These are phyloP conservation scores for Thelonectria discophora DNA, from an alignment of 2,329 filamentous ascomycete genomes.

Conservation along the genomic window DNA sequence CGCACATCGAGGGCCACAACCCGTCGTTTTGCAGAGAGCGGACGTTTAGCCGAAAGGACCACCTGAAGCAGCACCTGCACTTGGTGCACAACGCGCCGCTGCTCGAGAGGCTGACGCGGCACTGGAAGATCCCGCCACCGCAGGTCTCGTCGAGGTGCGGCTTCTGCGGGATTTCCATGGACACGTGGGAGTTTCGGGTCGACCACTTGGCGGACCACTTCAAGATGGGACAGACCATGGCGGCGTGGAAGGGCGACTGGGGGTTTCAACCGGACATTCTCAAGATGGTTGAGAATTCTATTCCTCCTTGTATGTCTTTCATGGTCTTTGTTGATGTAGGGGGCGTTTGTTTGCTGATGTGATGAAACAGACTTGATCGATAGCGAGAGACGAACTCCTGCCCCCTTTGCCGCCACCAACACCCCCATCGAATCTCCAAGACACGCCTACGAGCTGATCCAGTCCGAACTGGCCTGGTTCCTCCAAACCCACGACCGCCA, in stretches of 20 bases:
- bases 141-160: constrained; percentile 52
- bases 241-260: constrained; percentile 54
- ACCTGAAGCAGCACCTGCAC: constrained; percentile 53
- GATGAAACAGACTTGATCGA: constrained; percentile 30
- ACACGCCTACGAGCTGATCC: constrained; percentile 24
- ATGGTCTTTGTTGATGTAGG: fast-evolving
- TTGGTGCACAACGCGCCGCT: constrained; percentile 54
- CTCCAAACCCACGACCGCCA: constrained; percentile 20
- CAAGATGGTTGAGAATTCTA: constrained; percentile 51
- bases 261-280: constrained; percentile 50
- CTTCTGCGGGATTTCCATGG: constrained; percentile 50
- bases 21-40: constrained; percentile 46
- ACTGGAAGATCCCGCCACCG: constrained; percentile 50
- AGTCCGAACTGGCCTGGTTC: constrained; percentile 19
- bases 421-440: constrained; percentile 17
- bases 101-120: constrained; percentile 26
- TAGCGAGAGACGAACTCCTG: constrained; percentile 30
- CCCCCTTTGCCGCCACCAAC: constrained; percentile 31
- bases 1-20: constrained; percentile 5
- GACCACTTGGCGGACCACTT: constrained; percentile 55
- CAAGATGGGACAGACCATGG: constrained; percentile 52
- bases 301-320: constrained; percentile 49
- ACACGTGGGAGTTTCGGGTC: constrained; percentile 48
- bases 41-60: constrained; percentile 55
- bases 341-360: background rate